phyloP scores from a whole-genome alignment of 768 basidiomycete species.

The Kwoniella dejecticola region DNA sequence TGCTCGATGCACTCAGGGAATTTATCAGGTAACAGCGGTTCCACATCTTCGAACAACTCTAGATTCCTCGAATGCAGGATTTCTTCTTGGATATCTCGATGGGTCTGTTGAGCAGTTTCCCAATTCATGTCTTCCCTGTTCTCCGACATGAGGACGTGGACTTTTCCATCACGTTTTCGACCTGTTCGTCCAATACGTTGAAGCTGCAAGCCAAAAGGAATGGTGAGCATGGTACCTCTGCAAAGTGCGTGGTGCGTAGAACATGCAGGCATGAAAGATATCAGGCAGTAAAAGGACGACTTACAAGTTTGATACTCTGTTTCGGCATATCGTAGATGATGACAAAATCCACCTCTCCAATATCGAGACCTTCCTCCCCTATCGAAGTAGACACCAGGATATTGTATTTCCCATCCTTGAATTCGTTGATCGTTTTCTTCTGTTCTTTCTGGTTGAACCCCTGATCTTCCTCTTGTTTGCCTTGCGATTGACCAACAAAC shows the following conservation, averaged over 20 bases:
- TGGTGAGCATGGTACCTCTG: too few species aligned
- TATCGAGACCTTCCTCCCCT: slow-evolving; percentile 97
- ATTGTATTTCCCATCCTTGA: slow-evolving; percentile 85
- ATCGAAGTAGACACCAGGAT: slow-evolving; percentile 94
- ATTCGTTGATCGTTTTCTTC: slow-evolving; percentile 81
- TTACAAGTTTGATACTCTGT: slow-evolving; percentile 92
- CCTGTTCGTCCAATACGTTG: slow-evolving; percentile 96
- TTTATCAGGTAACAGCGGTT: slow-evolving; percentile 76
- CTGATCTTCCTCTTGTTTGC: slow-evolving; percentile 75
- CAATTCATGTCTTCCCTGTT: slow-evolving; percentile 88
- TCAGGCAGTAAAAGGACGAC: too few species aligned
- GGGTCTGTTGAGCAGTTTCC: slow-evolving; percentile 79
- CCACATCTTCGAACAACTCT: slow-evolving; percentile 90
- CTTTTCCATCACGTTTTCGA: slow-evolving; percentile 80
- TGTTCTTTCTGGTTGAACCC: slow-evolving; percentile 91
- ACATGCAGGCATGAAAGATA: too few species aligned
- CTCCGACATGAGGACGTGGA: slow-evolving; percentile 90
- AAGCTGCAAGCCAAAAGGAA: too few species aligned
- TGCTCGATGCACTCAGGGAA: slow-evolving; percentile 78
- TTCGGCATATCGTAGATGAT: slow-evolving; percentile 96
- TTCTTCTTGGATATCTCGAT: slow-evolving; percentile 82
- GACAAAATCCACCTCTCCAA: slow-evolving; percentile 94
- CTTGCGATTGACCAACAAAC: slow-evolving; percentile 80
- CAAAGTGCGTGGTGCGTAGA: too few species aligned
- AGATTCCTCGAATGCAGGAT: slow-evolving; percentile 83